Conservation (phyloP, 148 eudicot genomes). For the Amaranthus palmeri region DNA sequence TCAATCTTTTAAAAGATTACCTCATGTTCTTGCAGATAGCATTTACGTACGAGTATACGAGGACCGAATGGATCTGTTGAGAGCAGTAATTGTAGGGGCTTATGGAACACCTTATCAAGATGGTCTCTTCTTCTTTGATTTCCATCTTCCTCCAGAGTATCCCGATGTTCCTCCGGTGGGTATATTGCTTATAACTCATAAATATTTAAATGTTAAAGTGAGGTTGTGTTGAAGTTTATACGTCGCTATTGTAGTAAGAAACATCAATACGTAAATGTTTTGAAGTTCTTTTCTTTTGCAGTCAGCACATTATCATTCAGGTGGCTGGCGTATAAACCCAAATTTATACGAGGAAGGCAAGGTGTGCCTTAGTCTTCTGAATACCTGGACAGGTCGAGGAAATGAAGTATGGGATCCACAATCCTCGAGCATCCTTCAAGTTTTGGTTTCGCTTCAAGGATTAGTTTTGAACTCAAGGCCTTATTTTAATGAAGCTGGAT, state of each 20-base stretch:
- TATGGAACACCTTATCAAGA: slow-evolving; percentile 99
- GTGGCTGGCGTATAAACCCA: slow-evolving; percentile 97
- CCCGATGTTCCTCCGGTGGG: slow-evolving; percentile 97
- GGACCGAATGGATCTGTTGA: slow-evolving; percentile 92
- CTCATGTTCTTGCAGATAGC: slow-evolving; percentile 45
- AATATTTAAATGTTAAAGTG: neutral
- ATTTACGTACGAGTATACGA: slow-evolving; percentile 93
- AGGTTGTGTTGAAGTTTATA: neutral
- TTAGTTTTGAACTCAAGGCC: slow-evolving; percentile 90
- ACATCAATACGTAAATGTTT: neutral
- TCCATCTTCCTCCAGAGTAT: slow-evolving; percentile 92
- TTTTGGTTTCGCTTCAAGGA: slow-evolving; percentile 95
- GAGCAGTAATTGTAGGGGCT: slow-evolving; percentile 95
- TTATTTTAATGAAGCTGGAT: slow-evolving; percentile 99
- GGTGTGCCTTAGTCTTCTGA: slow-evolving; percentile 93
- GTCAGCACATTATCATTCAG: slow-evolving; percentile 96
- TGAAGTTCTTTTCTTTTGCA: slow-evolving; percentile 26
- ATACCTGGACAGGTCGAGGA: slow-evolving; percentile 98
- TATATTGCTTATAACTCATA: slow-evolving; percentile 11
- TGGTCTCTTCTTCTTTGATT: slow-evolving; percentile 97
- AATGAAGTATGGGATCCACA: slow-evolving; percentile 98
- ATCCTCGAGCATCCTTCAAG: slow-evolving; percentile 97
- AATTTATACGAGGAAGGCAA: slow-evolving; percentile 96
- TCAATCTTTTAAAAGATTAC: neutral
- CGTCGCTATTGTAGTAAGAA: neutral